Percentiles rank a stretch among this genome's conserved stretches.
These are phyloP conservation scores for Populus tomentosa DNA, from an alignment of 441 rosid genomes.

Conservation along the genomic window DNA sequence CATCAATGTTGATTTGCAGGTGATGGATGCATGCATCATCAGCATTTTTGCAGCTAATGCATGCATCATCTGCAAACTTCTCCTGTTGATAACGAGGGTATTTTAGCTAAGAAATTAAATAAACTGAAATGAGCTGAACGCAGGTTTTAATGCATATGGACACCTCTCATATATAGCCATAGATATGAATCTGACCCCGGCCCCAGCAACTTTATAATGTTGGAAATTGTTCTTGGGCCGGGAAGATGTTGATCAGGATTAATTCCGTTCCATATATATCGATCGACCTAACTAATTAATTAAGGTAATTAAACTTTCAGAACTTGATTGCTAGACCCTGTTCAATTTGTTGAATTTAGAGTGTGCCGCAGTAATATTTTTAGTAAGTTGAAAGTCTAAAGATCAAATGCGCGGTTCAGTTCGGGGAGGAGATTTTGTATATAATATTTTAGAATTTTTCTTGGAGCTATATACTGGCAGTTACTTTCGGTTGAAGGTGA, in stretches of 20 bases:
- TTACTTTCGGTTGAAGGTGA: constrained; percentile 6
- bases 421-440: not conserved
- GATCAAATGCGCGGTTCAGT: not conserved
- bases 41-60: too few relatives aligned
- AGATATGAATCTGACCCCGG: not conserved
- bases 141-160: not conserved
- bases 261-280: not conserved
- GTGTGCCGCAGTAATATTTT: not conserved
- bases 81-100: not conserved
- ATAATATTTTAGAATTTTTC: not conserved
- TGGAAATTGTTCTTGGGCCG: not conserved
- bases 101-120: not conserved
- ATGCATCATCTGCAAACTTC: too few relatives aligned
- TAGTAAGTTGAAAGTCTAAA: too few relatives aligned
- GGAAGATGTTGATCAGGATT: too few relatives aligned
- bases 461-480: not conserved
- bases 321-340: not conserved
- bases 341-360: not conserved
- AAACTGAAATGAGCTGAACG: too few relatives aligned
- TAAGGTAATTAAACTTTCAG: too few relatives aligned
- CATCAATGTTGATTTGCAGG: not conserved
- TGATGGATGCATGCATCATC: not conserved
- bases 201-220: not conserved
- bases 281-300: not conserved
- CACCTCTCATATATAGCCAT: too few relatives aligned